Evolutionary conservation across 768 basidiomycete genomes (phyloP).

Genomic region (Omphalotus guepiniiformis): DNA sequence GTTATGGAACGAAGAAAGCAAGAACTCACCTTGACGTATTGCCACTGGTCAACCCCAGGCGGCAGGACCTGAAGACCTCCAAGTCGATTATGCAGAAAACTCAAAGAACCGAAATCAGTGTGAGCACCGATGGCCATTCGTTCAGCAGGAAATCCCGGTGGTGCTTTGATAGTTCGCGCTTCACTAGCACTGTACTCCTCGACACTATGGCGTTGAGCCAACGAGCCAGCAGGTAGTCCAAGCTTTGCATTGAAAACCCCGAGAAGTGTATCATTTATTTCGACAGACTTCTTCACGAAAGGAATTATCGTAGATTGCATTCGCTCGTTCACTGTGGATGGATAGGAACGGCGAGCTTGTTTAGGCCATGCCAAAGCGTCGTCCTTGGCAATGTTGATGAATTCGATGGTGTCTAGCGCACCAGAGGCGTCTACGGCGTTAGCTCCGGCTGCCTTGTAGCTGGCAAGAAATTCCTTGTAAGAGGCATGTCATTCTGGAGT

Average conservation of each 20-base stretch:
- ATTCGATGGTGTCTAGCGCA: conserved; percentile 34
- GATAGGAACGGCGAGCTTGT: conserved; percentile 38
- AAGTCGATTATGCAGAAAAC: conserved; percentile 37
- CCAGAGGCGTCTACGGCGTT: conserved; percentile 41
- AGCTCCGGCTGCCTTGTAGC: conserved; percentile 41
- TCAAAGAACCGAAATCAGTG: conserved; percentile 38
- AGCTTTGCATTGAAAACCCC: conserved; percentile 36
- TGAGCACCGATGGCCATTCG: conserved; percentile 26
- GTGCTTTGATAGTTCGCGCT: conserved; percentile 35
- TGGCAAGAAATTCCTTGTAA: conserved; percentile 12
- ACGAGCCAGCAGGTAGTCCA: conserved; percentile 34
- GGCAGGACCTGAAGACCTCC: conserved; percentile 42
- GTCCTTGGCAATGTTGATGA: conserved; percentile 34
- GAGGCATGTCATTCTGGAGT: not conserved
- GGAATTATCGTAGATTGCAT: conserved; percentile 7
- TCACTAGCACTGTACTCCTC: conserved; percentile 37
- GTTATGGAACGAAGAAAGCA: too few species aligned
- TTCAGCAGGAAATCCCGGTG: conserved; percentile 24
- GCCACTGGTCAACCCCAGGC: conserved; percentile 33
- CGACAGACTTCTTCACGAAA: conserved; percentile 27
- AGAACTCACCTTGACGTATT: conserved; percentile 34
- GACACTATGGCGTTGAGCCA: conserved; percentile 29
- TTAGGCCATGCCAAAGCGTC: conserved; percentile 40
- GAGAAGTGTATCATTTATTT: conserved; percentile 34
- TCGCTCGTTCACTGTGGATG: conserved; percentile 19